These are phyloP conservation scores for Lagenaria siceraria DNA, from an alignment of 306 rosid genomes.

Conservation along the genomic window DNA sequence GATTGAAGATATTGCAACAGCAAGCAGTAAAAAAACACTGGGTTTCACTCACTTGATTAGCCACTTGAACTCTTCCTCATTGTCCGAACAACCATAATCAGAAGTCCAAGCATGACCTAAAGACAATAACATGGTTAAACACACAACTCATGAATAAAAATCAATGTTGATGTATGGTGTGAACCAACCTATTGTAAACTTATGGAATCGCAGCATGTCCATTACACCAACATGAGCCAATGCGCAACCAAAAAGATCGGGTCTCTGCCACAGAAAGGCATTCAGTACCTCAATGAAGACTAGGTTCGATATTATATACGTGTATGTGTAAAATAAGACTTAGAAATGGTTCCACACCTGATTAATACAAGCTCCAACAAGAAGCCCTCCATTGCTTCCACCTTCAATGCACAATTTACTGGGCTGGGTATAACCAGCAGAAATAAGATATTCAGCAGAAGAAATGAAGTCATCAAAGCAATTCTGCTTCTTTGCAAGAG, in stretches of 20 bases:
- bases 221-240: slow-evolving; percentile 96
- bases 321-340: neutral
- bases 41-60: slow-evolving; percentile 59
- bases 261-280: slow-evolving; percentile 41
- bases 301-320: neutral
- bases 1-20: neutral
- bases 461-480: slow-evolving; percentile 94
- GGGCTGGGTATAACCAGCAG: slow-evolving; percentile 71
- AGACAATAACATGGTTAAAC: neutral
- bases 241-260: slow-evolving; percentile 91
- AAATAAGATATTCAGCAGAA: slow-evolving; percentile 78
- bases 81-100: slow-evolving; percentile 85
- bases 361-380: slow-evolving; percentile 85
- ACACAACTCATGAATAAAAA: neutral
- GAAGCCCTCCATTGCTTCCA: slow-evolving; percentile 97
- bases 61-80: slow-evolving; percentile 85
- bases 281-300: neutral
- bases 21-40: too few species aligned
- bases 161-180: neutral
- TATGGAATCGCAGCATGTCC: slow-evolving; percentile 97
- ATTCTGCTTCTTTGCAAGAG: slow-evolving; percentile 80
- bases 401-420: slow-evolving; percentile 86
- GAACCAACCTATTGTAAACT: slow-evolving; percentile 78
- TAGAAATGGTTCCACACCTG: slow-evolving; percentile 30
- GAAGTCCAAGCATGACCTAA: slow-evolving; percentile 96